A percentile compares a stretch with the other conserved stretches of the same genome.
Evolutionary conservation across 169 alveolate genomes (phyloP).

Genomic region (Plasmodium coatneyi): DNA sequence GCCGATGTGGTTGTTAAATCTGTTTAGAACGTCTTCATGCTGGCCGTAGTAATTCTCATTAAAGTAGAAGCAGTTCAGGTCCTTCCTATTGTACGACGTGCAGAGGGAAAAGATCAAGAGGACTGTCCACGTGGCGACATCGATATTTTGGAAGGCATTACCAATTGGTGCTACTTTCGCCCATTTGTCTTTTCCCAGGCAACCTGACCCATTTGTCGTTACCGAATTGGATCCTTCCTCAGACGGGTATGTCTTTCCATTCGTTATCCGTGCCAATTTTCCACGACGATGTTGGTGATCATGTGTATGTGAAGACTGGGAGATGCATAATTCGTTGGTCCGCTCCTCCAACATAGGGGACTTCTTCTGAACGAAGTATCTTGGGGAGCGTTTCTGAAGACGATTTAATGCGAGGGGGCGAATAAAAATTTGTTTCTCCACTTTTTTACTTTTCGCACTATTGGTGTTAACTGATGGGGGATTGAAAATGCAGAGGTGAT

Average conservation of each 20-base stretch:
- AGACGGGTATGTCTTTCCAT: not conserved
- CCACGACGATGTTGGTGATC: not conserved
- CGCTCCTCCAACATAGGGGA: not conserved
- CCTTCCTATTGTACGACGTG: slow-evolving; percentile 33
- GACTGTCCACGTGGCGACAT: slow-evolving; percentile 1
- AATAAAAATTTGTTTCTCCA: not conserved
- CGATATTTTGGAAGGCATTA: not conserved
- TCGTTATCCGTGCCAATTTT: not conserved
- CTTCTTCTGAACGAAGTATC: not conserved
- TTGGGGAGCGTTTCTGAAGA: not conserved
- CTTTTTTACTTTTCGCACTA: not conserved
- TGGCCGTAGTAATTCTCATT: slow-evolving; percentile 64
- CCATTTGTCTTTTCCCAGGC: not conserved
- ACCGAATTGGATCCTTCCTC: not conserved
- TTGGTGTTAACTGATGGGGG: not conserved
- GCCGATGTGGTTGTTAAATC: not conserved
- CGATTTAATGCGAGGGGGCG: not conserved
- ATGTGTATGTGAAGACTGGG: not conserved
- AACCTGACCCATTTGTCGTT: not conserved
- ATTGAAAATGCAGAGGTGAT: not conserved
- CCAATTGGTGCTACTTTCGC: not conserved
- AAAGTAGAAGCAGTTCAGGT: slow-evolving; percentile 35
- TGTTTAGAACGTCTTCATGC: not conserved
- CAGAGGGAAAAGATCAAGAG: slow-evolving; percentile 25
- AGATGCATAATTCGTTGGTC: not conserved